Conservation (phyloP, 225 moss, liverwort and hornwort species). For the Anthoceros angustus region DNA sequence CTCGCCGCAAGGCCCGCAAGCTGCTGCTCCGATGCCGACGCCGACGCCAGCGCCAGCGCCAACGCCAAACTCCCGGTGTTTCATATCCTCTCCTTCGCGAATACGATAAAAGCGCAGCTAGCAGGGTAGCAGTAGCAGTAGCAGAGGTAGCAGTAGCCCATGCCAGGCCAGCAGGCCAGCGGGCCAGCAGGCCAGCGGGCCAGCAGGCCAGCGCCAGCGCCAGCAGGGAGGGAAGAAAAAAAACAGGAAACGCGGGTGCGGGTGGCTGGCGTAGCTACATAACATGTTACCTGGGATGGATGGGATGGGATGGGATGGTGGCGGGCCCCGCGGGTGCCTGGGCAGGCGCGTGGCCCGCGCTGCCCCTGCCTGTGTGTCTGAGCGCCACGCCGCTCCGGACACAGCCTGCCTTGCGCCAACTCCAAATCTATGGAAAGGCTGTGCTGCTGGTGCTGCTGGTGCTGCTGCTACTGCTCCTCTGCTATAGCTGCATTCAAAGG, state of each 20-base stretch:
- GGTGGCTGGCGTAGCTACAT: no score
- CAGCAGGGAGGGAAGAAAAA: not conserved
- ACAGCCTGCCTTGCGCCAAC: slow-evolving; percentile 3
- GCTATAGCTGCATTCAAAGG: not conserved
- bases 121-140: no score
- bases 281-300: no score
- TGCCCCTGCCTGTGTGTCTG: not conserved
- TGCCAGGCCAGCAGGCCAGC: not conserved
- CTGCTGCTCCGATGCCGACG: no score
- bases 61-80: no score
- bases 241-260: no score
- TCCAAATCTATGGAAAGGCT: not conserved
- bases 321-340: not conserved
- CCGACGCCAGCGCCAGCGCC: no score
- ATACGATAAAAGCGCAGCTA: no score
- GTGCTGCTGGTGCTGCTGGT: not conserved
- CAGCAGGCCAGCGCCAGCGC: not conserved
- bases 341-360: not conserved
- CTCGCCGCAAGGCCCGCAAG: no score
- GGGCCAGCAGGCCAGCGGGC: not conserved
- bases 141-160: no score
- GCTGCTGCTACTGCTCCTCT: not conserved
- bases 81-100: no score
- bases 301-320: no score
- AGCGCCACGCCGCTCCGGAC: slow-evolving; percentile 6